A percentile compares a stretch with the other conserved stretches of the same genome.
These are phyloP conservation scores for Aspergillus pseudotamarii DNA, from an alignment of 2,329 filamentous ascomycete species.

Conservation along the genomic window DNA sequence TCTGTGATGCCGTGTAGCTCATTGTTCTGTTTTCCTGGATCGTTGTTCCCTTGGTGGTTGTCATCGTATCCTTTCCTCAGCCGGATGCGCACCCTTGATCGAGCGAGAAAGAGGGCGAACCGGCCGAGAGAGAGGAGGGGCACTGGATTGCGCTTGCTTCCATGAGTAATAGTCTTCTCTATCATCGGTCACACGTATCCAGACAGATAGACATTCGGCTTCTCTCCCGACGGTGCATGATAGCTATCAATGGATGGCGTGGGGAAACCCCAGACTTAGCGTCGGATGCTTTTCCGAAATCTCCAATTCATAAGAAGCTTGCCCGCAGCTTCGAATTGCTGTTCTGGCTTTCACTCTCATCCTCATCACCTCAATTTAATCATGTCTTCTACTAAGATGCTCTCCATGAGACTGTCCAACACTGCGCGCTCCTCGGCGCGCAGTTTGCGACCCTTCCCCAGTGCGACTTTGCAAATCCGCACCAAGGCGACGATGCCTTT, in stretches of 20 bases:
- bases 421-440: slow-evolving; percentile 17
- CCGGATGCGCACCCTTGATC: background rate
- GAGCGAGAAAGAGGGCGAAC: background rate
- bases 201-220: background rate
- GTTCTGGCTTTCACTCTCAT: background rate
- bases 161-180: background rate
- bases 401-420: background rate
- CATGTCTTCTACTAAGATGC: slow-evolving; percentile 7
- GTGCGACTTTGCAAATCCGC: slow-evolving; percentile 19
- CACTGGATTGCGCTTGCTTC: background rate
- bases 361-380: background rate
- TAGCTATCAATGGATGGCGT: background rate
- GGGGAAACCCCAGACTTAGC: background rate
- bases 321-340: background rate
- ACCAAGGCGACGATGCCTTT: slow-evolving; percentile 33
- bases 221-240: background rate
- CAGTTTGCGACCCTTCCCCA: slow-evolving; percentile 15
- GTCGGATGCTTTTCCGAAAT: background rate
- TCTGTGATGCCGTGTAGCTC: background rate
- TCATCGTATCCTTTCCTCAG: background rate
- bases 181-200: background rate
- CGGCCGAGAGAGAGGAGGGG: background rate
- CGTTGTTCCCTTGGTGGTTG: background rate
- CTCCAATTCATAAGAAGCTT: background rate
- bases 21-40: background rate